A percentile compares a stretch with the other conserved stretches of the same genome.
Evolutionary conservation across 73 alveolate species (phyloP).

Genomic region (Chromera velia): DNA sequence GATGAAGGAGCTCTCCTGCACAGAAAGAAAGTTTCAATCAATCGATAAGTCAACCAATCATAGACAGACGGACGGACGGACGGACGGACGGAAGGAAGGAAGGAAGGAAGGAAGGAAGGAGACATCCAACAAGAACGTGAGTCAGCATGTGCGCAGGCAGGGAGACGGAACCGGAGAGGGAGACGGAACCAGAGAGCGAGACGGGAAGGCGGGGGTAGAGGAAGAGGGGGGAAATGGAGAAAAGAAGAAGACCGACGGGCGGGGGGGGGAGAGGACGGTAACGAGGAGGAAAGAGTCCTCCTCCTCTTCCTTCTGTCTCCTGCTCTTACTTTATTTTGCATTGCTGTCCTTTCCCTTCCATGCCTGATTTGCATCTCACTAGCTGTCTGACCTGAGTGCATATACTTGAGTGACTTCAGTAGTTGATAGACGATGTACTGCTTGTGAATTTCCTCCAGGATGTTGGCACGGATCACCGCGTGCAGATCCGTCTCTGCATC

Average conservation of each 20-base stretch:
- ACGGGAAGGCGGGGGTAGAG: background rate
- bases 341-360: no score
- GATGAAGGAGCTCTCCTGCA: constrained; percentile 46
- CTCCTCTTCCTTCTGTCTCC: no score
- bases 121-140: background rate
- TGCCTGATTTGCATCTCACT: background rate
- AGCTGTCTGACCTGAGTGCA: constrained; percentile 64
- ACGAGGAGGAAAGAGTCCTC: no score
- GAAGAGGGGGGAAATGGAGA: background rate
- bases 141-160: background rate
- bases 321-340: no score
- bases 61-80: background rate
- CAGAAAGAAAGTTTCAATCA: background rate
- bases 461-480: constrained; percentile 93
- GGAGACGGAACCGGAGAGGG: background rate
- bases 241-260: background rate
- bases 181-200: background rate
- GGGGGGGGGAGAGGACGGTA: no score
- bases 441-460: constrained; percentile 61
- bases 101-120: background rate
- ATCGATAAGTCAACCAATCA: background rate
- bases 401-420: constrained; percentile 81
- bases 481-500: constrained; percentile 82
- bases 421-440: constrained; percentile 82
- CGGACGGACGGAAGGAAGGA: background rate